Evolutionary conservation across 2,329 filamentous ascomycete species (phyloP), one percentile per base, ranked within the genome.

Genomic region (Cladosporium colombiae): DNA sequence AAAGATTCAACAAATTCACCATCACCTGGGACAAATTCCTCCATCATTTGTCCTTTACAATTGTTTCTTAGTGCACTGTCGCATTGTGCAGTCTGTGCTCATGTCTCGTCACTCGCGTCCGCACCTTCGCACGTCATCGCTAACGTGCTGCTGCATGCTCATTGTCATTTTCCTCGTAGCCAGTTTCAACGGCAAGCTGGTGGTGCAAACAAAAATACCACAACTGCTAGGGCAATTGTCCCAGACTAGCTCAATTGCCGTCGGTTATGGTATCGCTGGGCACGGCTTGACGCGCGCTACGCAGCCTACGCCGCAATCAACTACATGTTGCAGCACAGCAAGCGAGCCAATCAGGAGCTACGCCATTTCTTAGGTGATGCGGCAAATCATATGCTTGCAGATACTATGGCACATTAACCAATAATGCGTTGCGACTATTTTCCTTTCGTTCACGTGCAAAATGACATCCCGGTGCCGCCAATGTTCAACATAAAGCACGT

Each of bases 251-350:
- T 29, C 4, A 29, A 44, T 44, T 44, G 18, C 40, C 40, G 18
- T 44, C 40, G 40, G 40, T n/a, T 10, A 44, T 44, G 18, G 7
- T 6, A 5, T 44, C 40, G 40, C 7, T 21, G 40, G 40, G 40
- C 40, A 44, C 18, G 50, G 8, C 50, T 53, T 53, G 25, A 53
- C 50, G 50, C 50, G 50, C 27, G 50, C 50, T 53, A 31, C 50
- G 50, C 50, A 53, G 50, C 18, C 27, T 53, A 53, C 50, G 27
- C 50, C 50, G 50, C 50, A 53, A 53, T 53, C 27, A 29, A 53
- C 50, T 53, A n/a, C 37, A 44, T 11, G 18, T n/a, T 21, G 3
- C 23, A 21, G 16, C 27, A 31, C 27, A 52, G 13, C 27, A 53
- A 53, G 50, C 50, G 50, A 11, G 5, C 27, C 50, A 31, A 53